phyloP scores from a whole-genome alignment of 352 stramenopile species.

The Aphanomyces stellatus region DNA sequence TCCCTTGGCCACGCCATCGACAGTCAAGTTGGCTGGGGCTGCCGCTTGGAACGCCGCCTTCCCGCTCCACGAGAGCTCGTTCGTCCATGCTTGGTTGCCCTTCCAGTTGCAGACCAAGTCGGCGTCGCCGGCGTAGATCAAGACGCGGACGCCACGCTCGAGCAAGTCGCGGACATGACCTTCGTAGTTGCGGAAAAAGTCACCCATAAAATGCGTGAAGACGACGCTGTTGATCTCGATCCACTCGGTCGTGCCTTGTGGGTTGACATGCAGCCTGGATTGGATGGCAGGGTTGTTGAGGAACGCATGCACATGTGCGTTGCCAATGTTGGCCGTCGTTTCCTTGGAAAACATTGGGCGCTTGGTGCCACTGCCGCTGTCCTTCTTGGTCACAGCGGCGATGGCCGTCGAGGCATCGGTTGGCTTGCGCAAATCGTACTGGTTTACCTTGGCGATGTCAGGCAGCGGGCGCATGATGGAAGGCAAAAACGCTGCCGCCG shows the following conservation, averaged over 20 bases:
- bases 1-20: constrained; percentile 20
- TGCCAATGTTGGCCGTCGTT: constrained; percentile 46
- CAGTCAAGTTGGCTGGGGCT: neutral
- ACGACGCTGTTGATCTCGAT: constrained; percentile 20
- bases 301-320: constrained; percentile 69
- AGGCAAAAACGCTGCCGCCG: neutral
- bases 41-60: neutral
- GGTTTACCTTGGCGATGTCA: constrained; percentile 8
- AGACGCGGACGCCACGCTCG: constrained; percentile 37
- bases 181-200: constrained; percentile 56
- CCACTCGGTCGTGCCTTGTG: constrained; percentile 25
- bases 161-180: constrained; percentile 67
- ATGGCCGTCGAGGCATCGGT: neutral
- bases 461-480: neutral
- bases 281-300: constrained; percentile 45
- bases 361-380: neutral
- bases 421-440: constrained; percentile 9
- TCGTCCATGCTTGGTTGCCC: constrained; percentile 16
- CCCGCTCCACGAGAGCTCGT: constrained; percentile 9
- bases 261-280: constrained; percentile 31
- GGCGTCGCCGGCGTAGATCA: constrained; percentile 84
- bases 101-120: constrained; percentile 81
- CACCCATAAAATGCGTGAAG: constrained; percentile 78
- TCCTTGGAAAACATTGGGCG: constrained; percentile 1
- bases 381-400: neutral